Percentiles rank a stretch among this genome's conserved stretches.
Conservation (phyloP, 305 asterid species). For the Lippia alba region DNA sequence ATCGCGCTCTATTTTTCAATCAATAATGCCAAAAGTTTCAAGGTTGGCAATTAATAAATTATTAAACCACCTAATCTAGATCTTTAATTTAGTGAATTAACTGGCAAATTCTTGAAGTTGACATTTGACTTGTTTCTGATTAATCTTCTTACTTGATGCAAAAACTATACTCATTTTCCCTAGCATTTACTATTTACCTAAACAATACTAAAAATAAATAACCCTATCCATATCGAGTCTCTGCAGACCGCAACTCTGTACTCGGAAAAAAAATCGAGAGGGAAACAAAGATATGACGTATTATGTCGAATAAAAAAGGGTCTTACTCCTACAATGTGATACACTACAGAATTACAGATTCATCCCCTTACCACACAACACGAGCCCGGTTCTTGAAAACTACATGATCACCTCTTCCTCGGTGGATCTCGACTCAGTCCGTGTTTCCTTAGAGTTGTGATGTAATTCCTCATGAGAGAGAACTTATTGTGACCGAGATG, state of each 20-base stretch:
- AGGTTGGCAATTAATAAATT: too few relatives aligned
- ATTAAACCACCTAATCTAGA: too few relatives aligned
- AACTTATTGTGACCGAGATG: conserved; percentile 82
- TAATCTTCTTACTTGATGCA: too few relatives aligned
- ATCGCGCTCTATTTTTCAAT: too few relatives aligned
- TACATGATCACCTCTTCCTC: conserved; percentile 47
- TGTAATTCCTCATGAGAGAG: conserved; percentile 73
- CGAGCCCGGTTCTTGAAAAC: conserved; percentile 1
- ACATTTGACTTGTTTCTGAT: conserved; percentile 4
- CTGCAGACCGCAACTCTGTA: too few relatives aligned
- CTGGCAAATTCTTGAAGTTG: neutral
- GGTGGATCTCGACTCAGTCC: conserved; percentile 80
- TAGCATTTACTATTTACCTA: too few relatives aligned
- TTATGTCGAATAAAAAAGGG: neutral
- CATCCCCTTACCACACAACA: neutral
- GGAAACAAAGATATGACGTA: neutral
- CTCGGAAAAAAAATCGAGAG: too few relatives aligned
- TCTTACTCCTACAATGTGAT: neutral
- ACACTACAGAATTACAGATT: neutral
- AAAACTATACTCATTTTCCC: too few relatives aligned
- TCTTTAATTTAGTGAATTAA: too few relatives aligned
- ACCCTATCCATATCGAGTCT: too few relatives aligned
- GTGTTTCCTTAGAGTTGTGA: conserved; percentile 68
- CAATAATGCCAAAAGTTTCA: too few relatives aligned
- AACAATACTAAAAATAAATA: too few relatives aligned